Conservation (phyloP, 176 grass and related monocot species). For the Saccharum officinarum region DNA sequence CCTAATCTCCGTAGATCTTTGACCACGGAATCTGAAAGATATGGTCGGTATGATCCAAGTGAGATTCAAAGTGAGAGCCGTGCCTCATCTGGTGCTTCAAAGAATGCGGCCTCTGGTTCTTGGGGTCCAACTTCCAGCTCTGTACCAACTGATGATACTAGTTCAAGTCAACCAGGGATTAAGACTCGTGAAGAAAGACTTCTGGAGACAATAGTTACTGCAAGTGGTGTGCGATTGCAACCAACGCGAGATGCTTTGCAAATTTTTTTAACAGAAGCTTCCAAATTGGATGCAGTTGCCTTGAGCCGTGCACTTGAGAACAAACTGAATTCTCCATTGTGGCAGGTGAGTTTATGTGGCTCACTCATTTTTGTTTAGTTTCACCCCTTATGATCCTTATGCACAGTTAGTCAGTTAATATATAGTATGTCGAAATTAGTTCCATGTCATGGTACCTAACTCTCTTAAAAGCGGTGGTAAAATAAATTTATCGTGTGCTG, state of each 20-base stretch:
- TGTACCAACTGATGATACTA: constrained; percentile 49
- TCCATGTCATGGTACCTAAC: constrained; percentile 11
- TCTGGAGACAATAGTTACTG: constrained; percentile 89
- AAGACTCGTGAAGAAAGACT: constrained; percentile 87
- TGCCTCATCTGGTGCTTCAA: constrained; percentile 56
- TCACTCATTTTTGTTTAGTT: constrained; percentile 24
- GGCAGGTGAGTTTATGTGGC: constrained; percentile 66
- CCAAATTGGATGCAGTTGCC: constrained; percentile 83
- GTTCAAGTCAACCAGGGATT: constrained; percentile 56
- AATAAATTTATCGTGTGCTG: constrained; percentile 1
- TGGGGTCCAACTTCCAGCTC: constrained; percentile 69
- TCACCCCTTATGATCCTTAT: constrained; percentile 9
- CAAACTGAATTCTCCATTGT: constrained; percentile 90
- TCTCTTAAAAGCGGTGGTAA: not conserved
- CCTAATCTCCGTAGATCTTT: constrained; percentile 86
- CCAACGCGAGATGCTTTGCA: constrained; percentile 93
- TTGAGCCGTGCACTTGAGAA: constrained; percentile 82
- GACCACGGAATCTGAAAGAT: constrained; percentile 76
- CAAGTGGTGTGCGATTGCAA: constrained; percentile 86
- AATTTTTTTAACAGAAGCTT: constrained; percentile 68
- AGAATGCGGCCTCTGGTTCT: constrained; percentile 53
- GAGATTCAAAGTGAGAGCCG: constrained; percentile 60
- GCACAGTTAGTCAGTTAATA: not conserved
- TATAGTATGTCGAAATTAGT: not conserved
- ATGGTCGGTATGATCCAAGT: constrained; percentile 65